Base-by-base conservation (phyloP, 495 filamentous ascomycete species). In the Hyaloscypha variabilis region DNA sequence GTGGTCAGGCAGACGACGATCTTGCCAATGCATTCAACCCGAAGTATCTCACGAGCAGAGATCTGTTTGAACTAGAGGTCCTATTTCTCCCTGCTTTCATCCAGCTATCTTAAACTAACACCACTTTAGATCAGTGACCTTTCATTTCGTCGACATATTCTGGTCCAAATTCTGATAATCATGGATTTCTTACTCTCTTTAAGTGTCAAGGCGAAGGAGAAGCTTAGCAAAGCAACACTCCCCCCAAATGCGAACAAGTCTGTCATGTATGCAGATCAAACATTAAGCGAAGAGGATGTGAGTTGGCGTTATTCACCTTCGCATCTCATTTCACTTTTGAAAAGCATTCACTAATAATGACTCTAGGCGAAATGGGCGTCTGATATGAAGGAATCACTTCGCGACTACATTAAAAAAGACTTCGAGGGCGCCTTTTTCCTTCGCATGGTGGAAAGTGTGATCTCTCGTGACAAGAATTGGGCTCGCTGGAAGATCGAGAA, bases 401-500 rank as follows among this genome's bases (percentile, higher is more conserved):
- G 88, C 58, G 83, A 82, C 24, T 96, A 97, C 73, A 83, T 99
- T 30, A 88, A 88, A 66, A 81, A 91, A 70, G 90, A 88, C 14
- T 74, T 77, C n/a, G 88, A 92, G 63, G 96, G 96, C 17, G 90
- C 89, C 62, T 95, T 96, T 75, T 99, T 97, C 76, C 91, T 91
- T 74, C 91, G 95, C 29, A 93, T 97, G 86, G 91, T 99, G 39
- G 94, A 97, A 71, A 97, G 93, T 5, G 93, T 98, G 21, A 83
- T 99, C 24, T 91, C 92, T 6, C 84, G 95, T 63, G 95, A 99
- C 77, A 97, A 97, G 76, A 96, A 97, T 70, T 99, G 95, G 95
- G 93, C 94, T 50, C 90, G 91, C 55, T 99, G 95, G 95, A 99
- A 99, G 76, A 87, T 92, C 10, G 95, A 98, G 76, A 89, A 86